phyloP scores from a whole-genome alignment of 1,139 yeast species.

The Nakaseomyces delphensis region DNA sequence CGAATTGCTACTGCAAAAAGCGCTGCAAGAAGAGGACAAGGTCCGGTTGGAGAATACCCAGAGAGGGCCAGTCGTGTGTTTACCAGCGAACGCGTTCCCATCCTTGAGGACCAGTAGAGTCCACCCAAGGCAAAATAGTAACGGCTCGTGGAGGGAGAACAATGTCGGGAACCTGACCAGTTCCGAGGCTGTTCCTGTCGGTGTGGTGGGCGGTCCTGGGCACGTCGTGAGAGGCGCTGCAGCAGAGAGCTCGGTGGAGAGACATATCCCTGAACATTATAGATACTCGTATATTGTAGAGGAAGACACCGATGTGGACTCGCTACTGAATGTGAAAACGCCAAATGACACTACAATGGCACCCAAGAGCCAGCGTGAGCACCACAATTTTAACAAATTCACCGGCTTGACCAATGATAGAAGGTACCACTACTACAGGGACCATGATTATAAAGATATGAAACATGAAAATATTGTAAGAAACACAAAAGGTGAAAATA shows the following conservation, averaged over 20 bases:
- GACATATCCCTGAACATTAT: slow-evolving; percentile 23
- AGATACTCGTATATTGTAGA: slow-evolving; percentile 30
- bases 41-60: slow-evolving; percentile 7
- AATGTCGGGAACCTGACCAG: not conserved
- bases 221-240: not conserved
- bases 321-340: not conserved
- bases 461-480: not conserved
- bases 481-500: not conserved
- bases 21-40: slow-evolving; percentile 20
- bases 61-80: slow-evolving; percentile 18
- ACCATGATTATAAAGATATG: not conserved
- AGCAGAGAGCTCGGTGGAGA: slow-evolving; percentile 16
- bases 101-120: slow-evolving; percentile 18
- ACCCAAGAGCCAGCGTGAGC: not conserved
- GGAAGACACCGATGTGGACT: slow-evolving; percentile 21
- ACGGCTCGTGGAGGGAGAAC: slow-evolving; percentile 1
- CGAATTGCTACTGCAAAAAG: slow-evolving; percentile 24
- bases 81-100: slow-evolving; percentile 30
- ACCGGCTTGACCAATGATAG: not conserved
- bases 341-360: not conserved
- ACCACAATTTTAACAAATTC: not conserved
- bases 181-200: not conserved
- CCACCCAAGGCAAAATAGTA: slow-evolving; percentile 8
- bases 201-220: not conserved
- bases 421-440: slow-evolving; percentile 1